Evolutionary conservation across 352 stramenopile genomes (phyloP).

Genomic region (Aphanomyces astaci): DNA sequence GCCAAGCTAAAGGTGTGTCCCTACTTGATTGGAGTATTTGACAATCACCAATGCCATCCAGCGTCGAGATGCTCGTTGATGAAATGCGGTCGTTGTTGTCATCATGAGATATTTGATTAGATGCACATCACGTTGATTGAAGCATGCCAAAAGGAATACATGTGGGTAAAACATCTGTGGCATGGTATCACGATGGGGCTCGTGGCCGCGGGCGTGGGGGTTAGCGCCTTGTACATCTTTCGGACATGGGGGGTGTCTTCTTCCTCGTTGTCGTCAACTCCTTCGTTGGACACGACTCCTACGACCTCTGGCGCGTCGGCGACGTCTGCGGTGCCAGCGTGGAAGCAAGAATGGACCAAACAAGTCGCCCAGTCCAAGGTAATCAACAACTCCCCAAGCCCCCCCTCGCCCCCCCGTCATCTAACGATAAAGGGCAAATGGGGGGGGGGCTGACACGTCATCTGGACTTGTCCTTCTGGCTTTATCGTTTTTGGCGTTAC

Average conservation of each 20-base stretch:
- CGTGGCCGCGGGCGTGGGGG: conserved; percentile 47
- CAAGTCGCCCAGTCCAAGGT: conserved; percentile 52
- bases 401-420: too few relatives aligned
- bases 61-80: too few relatives aligned
- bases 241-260: conserved; percentile 41
- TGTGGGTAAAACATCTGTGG: conserved; percentile 63
- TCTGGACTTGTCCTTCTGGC: too few relatives aligned
- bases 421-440: too few relatives aligned
- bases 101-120: too few relatives aligned
- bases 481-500: too few relatives aligned
- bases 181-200: conserved; percentile 60
- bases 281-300: conserved; percentile 10
- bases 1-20: conserved; percentile 47
- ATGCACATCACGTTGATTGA: conserved; percentile 79
- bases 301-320: conserved; percentile 4
- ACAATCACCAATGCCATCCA: too few relatives aligned
- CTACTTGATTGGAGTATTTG: background rate
- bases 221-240: conserved; percentile 67
- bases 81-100: too few relatives aligned
- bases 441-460: too few relatives aligned
- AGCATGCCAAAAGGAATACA: conserved; percentile 68
- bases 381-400: too few relatives aligned
- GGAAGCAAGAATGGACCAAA: conserved; percentile 73
- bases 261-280: background rate
- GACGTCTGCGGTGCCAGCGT: conserved; percentile 28